Base-by-base conservation (phyloP, 352 stramenopile genomes). In the Lagenidium sp. region DNA sequence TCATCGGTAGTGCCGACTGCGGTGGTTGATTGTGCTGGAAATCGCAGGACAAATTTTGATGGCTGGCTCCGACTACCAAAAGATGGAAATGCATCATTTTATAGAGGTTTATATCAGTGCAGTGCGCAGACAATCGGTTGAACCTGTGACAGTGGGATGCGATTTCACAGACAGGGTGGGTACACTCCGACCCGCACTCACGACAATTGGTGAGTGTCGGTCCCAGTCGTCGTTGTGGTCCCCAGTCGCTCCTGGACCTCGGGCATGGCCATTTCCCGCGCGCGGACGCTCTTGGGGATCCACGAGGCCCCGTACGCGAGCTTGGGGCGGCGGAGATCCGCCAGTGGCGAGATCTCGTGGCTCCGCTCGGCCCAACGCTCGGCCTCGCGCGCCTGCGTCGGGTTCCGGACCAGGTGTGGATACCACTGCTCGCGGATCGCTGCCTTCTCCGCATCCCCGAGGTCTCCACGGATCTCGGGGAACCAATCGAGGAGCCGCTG, bases 401-500 rank as follows among this genome's bases (percentile, higher is more conserved):
- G 71, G 51, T 85, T 87, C 37, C 66, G 60, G 34, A 85, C 61
- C 15, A 87, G 53, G 40, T 81, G 69, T 37, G 71, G 61, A 48
- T 77, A 70, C 75, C 75, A 88, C 34, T 65, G 57, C 18, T 50
- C 47, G 22, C 75, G 75, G 44, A 88, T 69, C 10, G 40, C 50
- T 21, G 68, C 50, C 22, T 73, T 78, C 49, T 85, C 69, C 0
- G 52, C 32, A 0, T 69, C 60, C 4, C 42, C 52, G 3, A 88
- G 47, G 28, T 85, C 75, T 8, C 75, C 75, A 8, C 75, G 75
- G 20, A 82, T 57, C 10, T 65, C 44, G 18, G 75, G 75, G 51
- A 85, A 88, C 75, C 72, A 85, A 32, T 86, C 71, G 20, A 89
- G 52, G 16, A 97, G 47, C 39, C 85, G 68, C 68, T 97, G 82